phyloP scores from a whole-genome alignment of 2,329 filamentous ascomycete species.

The Alternaria metachromatica region DNA sequence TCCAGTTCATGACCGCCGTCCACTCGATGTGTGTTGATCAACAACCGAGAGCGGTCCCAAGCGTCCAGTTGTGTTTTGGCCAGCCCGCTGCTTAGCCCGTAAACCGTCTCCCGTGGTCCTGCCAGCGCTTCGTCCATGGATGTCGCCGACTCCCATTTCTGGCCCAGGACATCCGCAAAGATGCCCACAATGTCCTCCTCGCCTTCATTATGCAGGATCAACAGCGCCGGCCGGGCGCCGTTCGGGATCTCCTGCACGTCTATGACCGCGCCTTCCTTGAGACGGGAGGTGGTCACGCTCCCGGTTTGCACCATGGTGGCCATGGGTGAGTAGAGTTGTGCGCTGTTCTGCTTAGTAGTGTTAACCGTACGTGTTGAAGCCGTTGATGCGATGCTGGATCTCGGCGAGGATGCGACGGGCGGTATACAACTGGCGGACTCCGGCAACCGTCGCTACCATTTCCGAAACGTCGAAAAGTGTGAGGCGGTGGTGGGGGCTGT shows the following conservation, averaged over 20 bases:
- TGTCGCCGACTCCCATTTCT: constrained; percentile 68
- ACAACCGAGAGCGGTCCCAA: constrained; percentile 66
- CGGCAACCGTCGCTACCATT: constrained; percentile 45
- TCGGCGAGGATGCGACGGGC: constrained; percentile 50
- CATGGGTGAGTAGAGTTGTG: constrained; percentile 37
- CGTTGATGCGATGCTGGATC: constrained; percentile 51
- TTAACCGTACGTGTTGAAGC: constrained; percentile 53
- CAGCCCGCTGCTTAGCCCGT: constrained; percentile 67
- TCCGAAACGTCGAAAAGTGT: constrained; percentile 37
- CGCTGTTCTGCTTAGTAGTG: constrained; percentile 14
- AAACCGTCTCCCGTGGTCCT: constrained; percentile 68
- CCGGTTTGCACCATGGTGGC: constrained; percentile 48
- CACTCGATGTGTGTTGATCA: constrained; percentile 80
- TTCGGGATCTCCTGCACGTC: constrained; percentile 45
- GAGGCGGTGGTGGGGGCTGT: constrained; percentile 31
- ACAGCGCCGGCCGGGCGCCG: constrained; percentile 47
- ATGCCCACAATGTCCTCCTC: constrained; percentile 77
- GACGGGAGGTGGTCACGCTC: constrained; percentile 36
- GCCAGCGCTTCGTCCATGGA: constrained; percentile 62
- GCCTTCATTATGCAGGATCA: constrained; percentile 70
- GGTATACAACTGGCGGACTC: constrained; percentile 45
- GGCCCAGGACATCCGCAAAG: constrained; percentile 80
- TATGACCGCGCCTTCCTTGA: constrained; percentile 44
- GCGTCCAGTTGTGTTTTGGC: constrained; percentile 64
- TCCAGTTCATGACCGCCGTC: constrained; percentile 69